These are phyloP conservation scores for Sarcodon sp. DNA, from an alignment of 768 basidiomycete species.

Conservation along the genomic window DNA sequence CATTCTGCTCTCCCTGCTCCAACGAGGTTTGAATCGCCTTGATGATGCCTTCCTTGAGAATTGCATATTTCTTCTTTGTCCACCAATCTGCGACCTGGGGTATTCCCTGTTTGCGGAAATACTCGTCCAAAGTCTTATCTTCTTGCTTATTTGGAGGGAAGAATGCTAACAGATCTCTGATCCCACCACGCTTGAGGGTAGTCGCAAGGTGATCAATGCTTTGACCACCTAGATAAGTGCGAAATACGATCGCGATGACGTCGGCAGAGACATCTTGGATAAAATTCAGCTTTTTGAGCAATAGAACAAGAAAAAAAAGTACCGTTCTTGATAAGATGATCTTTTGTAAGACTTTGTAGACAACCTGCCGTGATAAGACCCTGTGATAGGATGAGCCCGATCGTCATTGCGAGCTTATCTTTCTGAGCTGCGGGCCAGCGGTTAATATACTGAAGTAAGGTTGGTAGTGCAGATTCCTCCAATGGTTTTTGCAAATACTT, in stretches of 20 bases:
- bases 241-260: constrained; percentile 70
- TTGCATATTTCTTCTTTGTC: constrained; percentile 77
- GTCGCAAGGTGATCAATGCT: constrained; percentile 82
- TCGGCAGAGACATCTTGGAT: constrained; percentile 62
- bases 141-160: constrained; percentile 81
- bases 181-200: constrained; percentile 71
- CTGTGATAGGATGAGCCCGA: constrained; percentile 75
- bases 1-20: constrained; percentile 53
- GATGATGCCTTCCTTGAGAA: constrained; percentile 68
- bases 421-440: constrained; percentile 70
- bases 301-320: constrained; percentile 4
- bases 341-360: constrained; percentile 76
- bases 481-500: constrained; percentile 98
- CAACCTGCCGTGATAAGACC: constrained; percentile 70
- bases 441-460: constrained; percentile 79
- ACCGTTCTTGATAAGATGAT: constrained; percentile 95
- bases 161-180: constrained; percentile 78
- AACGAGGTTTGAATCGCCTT: constrained; percentile 57
- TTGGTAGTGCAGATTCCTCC: constrained; percentile 73
- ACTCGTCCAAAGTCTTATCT: constrained; percentile 61
- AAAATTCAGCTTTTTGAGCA: background rate
- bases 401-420: constrained; percentile 73
- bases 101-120: constrained; percentile 75
- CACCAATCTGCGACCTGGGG: constrained; percentile 87
- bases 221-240: constrained; percentile 69